A percentile compares a stretch with the other conserved stretches of the same genome.
Evolutionary conservation across 805 yeast genomes (phyloP).

Genomic region (Kuraishia piskuri): DNA sequence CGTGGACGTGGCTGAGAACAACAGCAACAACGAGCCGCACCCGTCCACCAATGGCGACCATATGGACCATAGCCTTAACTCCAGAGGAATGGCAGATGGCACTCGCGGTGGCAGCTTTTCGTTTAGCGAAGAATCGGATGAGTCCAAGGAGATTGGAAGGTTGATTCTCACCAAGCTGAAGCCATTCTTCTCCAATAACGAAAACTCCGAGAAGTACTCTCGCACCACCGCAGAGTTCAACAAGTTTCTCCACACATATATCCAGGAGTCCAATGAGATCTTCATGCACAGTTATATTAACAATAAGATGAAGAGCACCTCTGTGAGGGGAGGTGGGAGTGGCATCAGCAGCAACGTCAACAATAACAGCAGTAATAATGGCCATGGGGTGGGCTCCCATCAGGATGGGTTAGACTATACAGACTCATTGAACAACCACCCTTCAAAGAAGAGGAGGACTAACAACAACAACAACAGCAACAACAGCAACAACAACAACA

Average conservation of each 20-base stretch:
- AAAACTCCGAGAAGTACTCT: neutral
- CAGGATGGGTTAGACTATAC: neutral
- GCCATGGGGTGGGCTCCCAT: constrained; percentile 7
- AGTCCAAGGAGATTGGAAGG: constrained; percentile 1
- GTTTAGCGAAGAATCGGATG: constrained; percentile 1
- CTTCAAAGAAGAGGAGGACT: constrained; percentile 1
- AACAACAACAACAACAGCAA: constrained; percentile 2
- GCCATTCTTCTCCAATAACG: constrained; percentile 3
- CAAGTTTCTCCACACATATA: constrained; percentile 2
- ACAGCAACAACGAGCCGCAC: neutral
- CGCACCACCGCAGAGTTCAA: constrained; percentile 1
- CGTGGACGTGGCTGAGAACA: neutral
- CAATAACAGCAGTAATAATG: constrained; percentile 4
- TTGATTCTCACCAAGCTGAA: constrained; percentile 3
- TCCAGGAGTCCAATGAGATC: constrained; percentile 6
- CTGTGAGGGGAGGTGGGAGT: constrained; percentile 3
- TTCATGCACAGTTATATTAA: constrained; percentile 4
- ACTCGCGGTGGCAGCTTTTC: neutral
- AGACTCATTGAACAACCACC: constrained; percentile 1
- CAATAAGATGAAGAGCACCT: constrained; percentile 5
- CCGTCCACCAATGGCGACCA: neutral
- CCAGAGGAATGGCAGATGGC: too few relatives aligned
- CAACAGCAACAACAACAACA: constrained; percentile 2
- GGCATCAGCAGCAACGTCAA: neutral
- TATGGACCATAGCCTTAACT: neutral